Evolutionary conservation across 495 filamentous ascomycete species (phyloP), one percentile per base, ranked within the genome.

Genomic region (Aspergillus ellipticus): DNA sequence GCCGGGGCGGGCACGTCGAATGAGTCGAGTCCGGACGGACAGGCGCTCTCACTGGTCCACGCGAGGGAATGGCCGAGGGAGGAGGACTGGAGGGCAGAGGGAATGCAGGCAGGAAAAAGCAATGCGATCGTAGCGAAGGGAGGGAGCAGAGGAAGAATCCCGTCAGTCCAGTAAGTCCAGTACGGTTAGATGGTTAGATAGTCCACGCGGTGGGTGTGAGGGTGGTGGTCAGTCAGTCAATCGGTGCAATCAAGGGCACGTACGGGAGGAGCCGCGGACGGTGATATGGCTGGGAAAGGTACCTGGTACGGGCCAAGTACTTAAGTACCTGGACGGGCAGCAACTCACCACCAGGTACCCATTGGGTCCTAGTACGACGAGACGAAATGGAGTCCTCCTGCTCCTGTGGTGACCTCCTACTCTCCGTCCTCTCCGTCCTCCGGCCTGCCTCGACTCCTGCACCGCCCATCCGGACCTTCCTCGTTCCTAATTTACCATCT

Each of bases 401-500:
- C 20, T 24, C 20, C 21, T 21, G n/a, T 11, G 20, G 20, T 47
- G n/a, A 47, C 24, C 21, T 21, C 21, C 17, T n/a, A n/a, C n/a
- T n/a, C n/a, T n/a, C n/a, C n/a, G n/a, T n/a, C n/a, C n/a, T n/a
- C n/a, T n/a, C n/a, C n/a, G n/a, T 43, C 41, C 19, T 28, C 24
- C 7, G 4, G 4, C 24, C 24, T 28, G 7, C 4, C 7, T 4
- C 24, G 24, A 28, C 24, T 7, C 45, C 13, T 28, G 45, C 28
- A 48, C 45, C 45, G 45, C 28, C 45, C 45, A 31, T 29, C 45
- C 45, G 45, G 45, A 3, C 45, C 28, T 28, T 16, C 45, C 45
- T 17, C 24, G 16, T 15, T 22, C 20, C 43, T 47, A 47, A 47
- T 47, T 47, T n/a, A n/a, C 17, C 43, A 24, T 24, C 20, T 47